Conservation (phyloP, 441 rosid species). For the Pelargonium cotyledonis region DNA sequence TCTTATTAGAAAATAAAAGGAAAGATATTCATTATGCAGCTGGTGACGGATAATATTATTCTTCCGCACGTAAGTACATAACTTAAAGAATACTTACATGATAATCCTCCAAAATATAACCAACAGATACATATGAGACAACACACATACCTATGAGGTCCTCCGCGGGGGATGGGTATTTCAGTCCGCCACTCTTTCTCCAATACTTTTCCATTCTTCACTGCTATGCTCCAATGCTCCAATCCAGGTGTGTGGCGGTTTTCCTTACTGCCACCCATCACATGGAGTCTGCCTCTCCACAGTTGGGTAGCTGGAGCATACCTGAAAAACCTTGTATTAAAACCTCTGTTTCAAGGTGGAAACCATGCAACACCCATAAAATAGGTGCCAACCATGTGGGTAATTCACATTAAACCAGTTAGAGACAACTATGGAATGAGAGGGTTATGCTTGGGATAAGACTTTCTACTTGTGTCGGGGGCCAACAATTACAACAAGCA, state of each 20-base stretch:
- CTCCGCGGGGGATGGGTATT: constrained; percentile 88
- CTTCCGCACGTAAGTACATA: no score
- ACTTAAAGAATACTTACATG: background rate
- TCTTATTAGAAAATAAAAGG: no score
- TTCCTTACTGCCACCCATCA: constrained; percentile 97
- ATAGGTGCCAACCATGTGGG: no score
- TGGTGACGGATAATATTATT: no score
- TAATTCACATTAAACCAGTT: no score
- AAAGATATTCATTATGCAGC: no score
- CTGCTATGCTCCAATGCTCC: constrained; percentile 91
- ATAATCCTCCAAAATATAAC: background rate
- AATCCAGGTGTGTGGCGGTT: constrained; percentile 73
- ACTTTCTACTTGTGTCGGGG: no score
- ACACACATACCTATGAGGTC: constrained; percentile 74
- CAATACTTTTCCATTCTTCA: constrained; percentile 66
- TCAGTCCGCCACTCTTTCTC: constrained; percentile 83
- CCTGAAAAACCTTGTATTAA: constrained; percentile 32
- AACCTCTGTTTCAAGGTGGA: constrained; percentile 1
- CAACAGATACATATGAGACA: constrained; percentile 4
- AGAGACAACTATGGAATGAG: no score
- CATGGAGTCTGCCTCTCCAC: constrained; percentile 96
- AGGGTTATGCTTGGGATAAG: no score
- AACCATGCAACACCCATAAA: background rate
- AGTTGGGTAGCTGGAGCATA: constrained; percentile 94
- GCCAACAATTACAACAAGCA: no score